These are phyloP conservation scores for Cystobasidium tubakii DNA, from an alignment of 768 basidiomycete species.

Conservation along the genomic window DNA sequence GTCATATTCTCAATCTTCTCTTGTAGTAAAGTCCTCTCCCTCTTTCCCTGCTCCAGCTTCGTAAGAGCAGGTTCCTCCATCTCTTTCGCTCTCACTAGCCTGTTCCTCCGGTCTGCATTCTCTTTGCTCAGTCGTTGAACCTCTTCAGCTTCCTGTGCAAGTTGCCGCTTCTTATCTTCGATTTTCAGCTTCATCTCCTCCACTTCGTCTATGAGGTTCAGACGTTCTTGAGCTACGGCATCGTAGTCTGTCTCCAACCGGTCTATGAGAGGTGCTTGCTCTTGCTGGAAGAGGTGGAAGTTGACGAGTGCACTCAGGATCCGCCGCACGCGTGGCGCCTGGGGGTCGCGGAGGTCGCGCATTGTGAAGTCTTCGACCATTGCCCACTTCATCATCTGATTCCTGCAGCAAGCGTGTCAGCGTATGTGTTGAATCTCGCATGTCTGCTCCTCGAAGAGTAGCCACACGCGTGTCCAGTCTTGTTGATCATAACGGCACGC, in stretches of 20 bases:
- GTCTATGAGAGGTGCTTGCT: conserved; percentile 37
- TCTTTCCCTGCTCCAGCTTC: conserved; percentile 23
- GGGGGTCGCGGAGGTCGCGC: conserved; percentile 42
- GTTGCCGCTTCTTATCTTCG: conserved; percentile 22
- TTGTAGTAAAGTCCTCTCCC: conserved; percentile 21
- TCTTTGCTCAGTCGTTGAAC: conserved; percentile 19
- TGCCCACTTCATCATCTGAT: conserved; percentile 41
- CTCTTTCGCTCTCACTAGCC: conserved; percentile 17
- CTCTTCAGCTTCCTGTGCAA: conserved; percentile 19
- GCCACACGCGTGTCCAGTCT: neutral
- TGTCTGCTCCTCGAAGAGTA: neutral
- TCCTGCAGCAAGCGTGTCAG: conserved; percentile 32
- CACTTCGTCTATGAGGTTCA: conserved; percentile 23
- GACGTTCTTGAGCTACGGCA: conserved; percentile 29
- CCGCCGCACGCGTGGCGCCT: conserved; percentile 34
- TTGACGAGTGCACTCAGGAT: conserved; percentile 44
- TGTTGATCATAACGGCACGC: neutral
- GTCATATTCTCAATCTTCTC: conserved; percentile 28
- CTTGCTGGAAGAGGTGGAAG: conserved; percentile 44
- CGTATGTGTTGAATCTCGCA: no score
- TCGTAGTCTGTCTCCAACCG: conserved; percentile 38
- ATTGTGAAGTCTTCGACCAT: conserved; percentile 43
- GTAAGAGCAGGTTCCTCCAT: conserved; percentile 27
- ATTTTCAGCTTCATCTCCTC: conserved; percentile 4
- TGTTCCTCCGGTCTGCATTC: conserved; percentile 26